Conservation (phyloP, 805 yeast species). For the Wickerhamiella dianesei region DNA sequence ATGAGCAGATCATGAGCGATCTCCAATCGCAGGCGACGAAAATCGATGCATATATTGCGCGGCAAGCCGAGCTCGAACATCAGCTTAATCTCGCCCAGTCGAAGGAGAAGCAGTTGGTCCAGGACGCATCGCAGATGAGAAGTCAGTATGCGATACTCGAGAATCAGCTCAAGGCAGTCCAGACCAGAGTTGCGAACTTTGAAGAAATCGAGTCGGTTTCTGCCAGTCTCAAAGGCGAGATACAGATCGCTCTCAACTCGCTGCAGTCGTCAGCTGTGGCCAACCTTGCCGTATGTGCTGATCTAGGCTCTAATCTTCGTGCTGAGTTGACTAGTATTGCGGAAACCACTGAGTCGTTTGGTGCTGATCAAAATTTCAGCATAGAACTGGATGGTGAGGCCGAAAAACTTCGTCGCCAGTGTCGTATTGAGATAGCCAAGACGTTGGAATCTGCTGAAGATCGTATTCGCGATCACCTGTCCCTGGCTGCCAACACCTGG, state of each 20-base stretch:
- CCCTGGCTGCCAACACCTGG: neutral
- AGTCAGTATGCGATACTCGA: neutral
- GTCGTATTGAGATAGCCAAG: neutral
- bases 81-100: neutral
- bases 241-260: neutral
- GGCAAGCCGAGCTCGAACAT: neutral
- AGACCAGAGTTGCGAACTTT: neutral
- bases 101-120: neutral
- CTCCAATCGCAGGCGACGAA: neutral
- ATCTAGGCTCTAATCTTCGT: neutral
- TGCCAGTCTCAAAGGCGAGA: neutral
- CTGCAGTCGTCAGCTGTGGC: neutral
- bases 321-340: neutral
- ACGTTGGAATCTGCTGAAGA: neutral
- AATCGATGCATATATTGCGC: neutral
- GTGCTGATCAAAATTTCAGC: no score
- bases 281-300: neutral
- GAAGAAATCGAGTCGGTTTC: neutral
- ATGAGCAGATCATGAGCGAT: conserved; percentile 23
- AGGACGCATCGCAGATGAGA: neutral
- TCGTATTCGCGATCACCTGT: neutral
- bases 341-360: neutral
- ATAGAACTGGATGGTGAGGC: neutral
- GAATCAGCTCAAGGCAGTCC: neutral
- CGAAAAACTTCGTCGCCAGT: neutral